These are phyloP conservation scores for Arthrocladium fulminans DNA, from an alignment of 2,329 filamentous ascomycete genomes.

Conservation along the genomic window DNA sequence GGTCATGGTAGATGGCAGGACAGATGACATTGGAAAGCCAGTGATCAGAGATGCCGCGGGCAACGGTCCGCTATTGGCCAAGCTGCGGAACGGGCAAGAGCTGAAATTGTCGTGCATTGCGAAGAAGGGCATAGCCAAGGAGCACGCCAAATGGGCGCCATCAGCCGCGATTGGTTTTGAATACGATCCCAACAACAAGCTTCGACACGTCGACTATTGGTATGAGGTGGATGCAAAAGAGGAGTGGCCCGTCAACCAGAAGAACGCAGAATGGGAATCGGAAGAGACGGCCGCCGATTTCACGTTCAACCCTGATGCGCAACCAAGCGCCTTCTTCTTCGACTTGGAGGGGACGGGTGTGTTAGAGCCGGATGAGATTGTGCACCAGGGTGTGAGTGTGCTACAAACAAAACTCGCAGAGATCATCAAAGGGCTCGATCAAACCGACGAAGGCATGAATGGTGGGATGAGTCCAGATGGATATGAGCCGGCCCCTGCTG, in stretches of 20 bases:
- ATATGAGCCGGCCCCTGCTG: constrained; percentile 31
- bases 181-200: constrained; percentile 95
- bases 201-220: constrained; percentile 88
- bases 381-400: constrained; percentile 78
- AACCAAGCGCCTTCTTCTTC: constrained; percentile 79
- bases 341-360: constrained; percentile 85
- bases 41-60: constrained; percentile 76
- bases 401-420: constrained; percentile 83
- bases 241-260: constrained; percentile 63
- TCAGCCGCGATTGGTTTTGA: constrained; percentile 90
- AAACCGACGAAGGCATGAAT: constrained; percentile 33
- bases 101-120: constrained; percentile 6
- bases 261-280: constrained; percentile 60
- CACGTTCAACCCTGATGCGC: constrained; percentile 81
- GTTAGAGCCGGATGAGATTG: constrained; percentile 79
- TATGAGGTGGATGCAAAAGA: constrained; percentile 73
- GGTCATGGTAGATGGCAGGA: constrained; percentile 59
- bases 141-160: constrained; percentile 96
- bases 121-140: constrained; percentile 47
- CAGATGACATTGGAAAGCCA: constrained; percentile 70
- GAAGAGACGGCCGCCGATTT: constrained; percentile 75
- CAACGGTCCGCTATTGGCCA: constrained; percentile 76
- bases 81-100: constrained; percentile 65
- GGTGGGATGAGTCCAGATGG: constrained; percentile 45
- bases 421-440: constrained; percentile 55